A percentile compares a stretch with the other conserved stretches of the same genome.
phyloP scores from a whole-genome alignment of 257 asterid genomes.

The Prunella vulgaris region DNA sequence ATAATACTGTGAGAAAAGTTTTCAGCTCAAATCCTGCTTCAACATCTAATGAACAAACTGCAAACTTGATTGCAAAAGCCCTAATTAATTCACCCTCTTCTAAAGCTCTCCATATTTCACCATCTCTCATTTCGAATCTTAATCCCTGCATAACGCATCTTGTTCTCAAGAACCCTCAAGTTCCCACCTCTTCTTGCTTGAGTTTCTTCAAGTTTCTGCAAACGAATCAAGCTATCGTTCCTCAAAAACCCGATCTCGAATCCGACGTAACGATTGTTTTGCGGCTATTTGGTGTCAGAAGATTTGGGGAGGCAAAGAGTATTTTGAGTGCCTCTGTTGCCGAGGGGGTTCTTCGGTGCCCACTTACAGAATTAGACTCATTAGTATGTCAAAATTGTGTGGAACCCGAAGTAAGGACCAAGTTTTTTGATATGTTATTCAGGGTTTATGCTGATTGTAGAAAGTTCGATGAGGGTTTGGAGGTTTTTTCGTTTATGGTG shows the following conservation, averaged over 20 bases:
- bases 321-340: constrained; percentile 44
- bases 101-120: constrained; percentile 24
- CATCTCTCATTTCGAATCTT: constrained; percentile 39
- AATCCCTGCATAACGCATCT: constrained; percentile 42
- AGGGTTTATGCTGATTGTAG: constrained; percentile 45
- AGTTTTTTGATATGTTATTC: constrained; percentile 46
- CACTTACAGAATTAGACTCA: constrained; percentile 42
- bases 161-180: constrained; percentile 57
- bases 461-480: constrained; percentile 38
- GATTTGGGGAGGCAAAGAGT: constrained; percentile 57
- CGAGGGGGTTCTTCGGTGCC: constrained; percentile 35
- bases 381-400: constrained; percentile 24
- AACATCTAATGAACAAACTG: constrained; percentile 39
- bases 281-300: constrained; percentile 54
- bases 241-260: constrained; percentile 48
- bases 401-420: constrained; percentile 20
- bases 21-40: constrained; percentile 29
- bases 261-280: constrained; percentile 42
- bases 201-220: constrained; percentile 55
- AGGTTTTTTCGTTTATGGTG: constrained; percentile 46
- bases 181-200: constrained; percentile 49
- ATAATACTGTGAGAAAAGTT: constrained; percentile 39
- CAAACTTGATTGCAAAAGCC: constrained; percentile 48
- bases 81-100: constrained; percentile 34
- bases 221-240: constrained; percentile 20